These are phyloP conservation scores for Obelidium mucronatum DNA, from an alignment of 192 early-diverging fungal genomes.

Conservation along the genomic window DNA sequence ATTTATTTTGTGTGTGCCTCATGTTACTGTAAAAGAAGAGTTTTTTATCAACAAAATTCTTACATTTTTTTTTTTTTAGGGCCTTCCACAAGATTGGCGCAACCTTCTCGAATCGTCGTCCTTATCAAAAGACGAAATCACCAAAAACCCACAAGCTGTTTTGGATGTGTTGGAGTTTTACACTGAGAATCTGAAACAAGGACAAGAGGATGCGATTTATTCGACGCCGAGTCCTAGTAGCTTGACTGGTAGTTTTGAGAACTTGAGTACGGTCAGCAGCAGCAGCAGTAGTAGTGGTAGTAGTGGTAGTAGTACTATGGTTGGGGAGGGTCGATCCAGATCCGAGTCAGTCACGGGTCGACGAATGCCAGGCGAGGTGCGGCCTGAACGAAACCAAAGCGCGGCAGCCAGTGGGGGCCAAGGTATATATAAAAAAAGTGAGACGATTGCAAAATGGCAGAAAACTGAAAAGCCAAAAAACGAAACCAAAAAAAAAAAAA, in stretches of 20 bases:
- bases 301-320: no score
- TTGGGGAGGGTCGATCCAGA: no score
- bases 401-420: neutral
- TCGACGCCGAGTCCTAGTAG: neutral
- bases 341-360: no score
- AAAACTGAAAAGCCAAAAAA: no score
- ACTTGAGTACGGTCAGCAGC: neutral
- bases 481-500: no score
- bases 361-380: neutral
- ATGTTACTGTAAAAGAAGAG: neutral
- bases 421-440: neutral
- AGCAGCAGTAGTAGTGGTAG: neutral
- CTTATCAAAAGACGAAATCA: constrained; percentile 97
- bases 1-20: neutral
- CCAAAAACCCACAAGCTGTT: constrained; percentile 98
- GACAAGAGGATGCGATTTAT: constrained; percentile 39
- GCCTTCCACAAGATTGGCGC: constrained; percentile 96
- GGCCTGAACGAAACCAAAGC: neutral
- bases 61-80: constrained; percentile 48
- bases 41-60: constrained; percentile 2
- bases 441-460: neutral
- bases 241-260: constrained; percentile 1
- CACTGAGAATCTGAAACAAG: constrained; percentile 74
- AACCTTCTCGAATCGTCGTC: constrained; percentile 90
- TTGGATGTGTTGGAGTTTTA: constrained; percentile 98